Evolutionary conservation across 345 rosid genomes (phyloP), one percentile per base, ranked within the genome.

Genomic region (Anacardium occidentale): DNA sequence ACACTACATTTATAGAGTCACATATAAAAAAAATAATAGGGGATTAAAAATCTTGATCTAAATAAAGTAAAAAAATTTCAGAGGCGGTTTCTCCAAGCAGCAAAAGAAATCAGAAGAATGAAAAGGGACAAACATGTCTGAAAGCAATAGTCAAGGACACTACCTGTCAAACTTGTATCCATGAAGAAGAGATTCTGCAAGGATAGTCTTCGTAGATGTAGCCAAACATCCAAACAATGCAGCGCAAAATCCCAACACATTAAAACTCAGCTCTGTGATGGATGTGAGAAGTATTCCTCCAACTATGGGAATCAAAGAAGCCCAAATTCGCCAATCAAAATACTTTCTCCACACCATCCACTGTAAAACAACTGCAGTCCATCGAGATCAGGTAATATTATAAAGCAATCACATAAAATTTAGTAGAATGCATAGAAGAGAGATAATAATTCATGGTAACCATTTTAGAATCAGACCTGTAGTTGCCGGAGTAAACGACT

Each of bases 161-260:
- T 81, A 95, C 99, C 99, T 95, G 81, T 95, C 99, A 81, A 95
- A 95, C 79, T 95, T 95, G 90, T 95, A 95, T 14, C 99, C 92
- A 72, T 95, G 99, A 64, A 95, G 85, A 66, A 95, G 88, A 77
- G 99, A 95, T 67, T 95, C 99, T 6, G 99, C 99, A 17, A 95
- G 91, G 77, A 95, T 95, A 14, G 99, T 95, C 87, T 95, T 95
- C n/a, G 98, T 95, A 29, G 99, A 95, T 85, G 99, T 95, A 75
- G 99, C 99, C 72, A 95, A 84, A 81, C 99, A 95, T 55, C 99
- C 99, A 86, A 95, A 85, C 74, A 95, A 57, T 44, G 99, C 99
- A 73, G 99, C 99, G 85, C 90, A 91, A 82, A 95, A 95, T 65
- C 99, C 99, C 71, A 95, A 79, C 88, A 89, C 87, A 79, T 95